Base-by-base conservation (phyloP, 2,329 filamentous ascomycete species). In the Scytalidium lignicola region DNA sequence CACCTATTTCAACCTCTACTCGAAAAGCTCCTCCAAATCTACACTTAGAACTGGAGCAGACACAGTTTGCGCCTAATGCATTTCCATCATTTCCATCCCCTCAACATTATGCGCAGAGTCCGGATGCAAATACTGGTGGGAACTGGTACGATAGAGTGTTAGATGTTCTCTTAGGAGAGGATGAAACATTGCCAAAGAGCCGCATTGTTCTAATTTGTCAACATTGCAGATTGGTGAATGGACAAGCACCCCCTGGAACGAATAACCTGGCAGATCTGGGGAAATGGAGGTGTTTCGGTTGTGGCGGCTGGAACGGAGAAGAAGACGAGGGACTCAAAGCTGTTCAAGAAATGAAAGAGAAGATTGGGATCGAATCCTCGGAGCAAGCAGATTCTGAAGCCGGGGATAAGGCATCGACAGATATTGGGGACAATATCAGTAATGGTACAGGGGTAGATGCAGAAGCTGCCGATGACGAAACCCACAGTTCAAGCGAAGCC, bases 91-190 rank as follows among this genome's bases (percentile, higher is more conserved):
- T 82, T 56, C 62, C 64, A 20, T 56, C 63, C 41, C 53, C 63
- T 40, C 61, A 64, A 41, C 58, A 63, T 53, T 65, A 64, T 55
- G 56, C 57, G 4, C 55, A 58, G 28, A 44, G 49, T 22, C 43
- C 43, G 21, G 58, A 61, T n/a, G 26, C 51, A 3, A 50, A 44
- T 37, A 15, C 45, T 10, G 58, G 51, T 39, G 72, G 82, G 15
- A 84, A 87, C 63, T 99, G 93, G 93, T 99, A 97, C 68, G 93
- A 99, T 65, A 83, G 92, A 49, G 83, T 99, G 47, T 75, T 99
- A 50, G 93, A 99, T 62, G 81, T 95, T 0, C 80, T 99, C 21
- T 78, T 99, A 0, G 93, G 93, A 44, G 93, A 99, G 63, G 93
- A 99, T 62, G 93, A 99, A 69, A 95, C 88, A 3, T 83, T 88